phyloP scores from a whole-genome alignment of 495 filamentous ascomycete species.

The Xylona heveae region DNA sequence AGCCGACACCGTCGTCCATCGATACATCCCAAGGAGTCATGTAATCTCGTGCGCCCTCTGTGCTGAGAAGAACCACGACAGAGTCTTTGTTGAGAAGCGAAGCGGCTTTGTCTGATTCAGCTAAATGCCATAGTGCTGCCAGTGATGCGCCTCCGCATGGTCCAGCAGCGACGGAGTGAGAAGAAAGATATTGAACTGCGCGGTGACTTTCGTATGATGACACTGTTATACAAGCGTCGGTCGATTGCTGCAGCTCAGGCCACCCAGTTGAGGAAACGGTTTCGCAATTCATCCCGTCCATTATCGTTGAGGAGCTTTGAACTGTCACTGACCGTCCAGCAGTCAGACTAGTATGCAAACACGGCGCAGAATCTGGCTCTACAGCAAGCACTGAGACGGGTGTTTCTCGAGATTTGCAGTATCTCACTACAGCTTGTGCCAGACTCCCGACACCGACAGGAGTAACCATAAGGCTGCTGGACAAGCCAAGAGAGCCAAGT shows the following conservation, averaged over 20 bases:
- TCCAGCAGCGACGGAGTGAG: slow-evolving; percentile 25
- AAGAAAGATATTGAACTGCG: slow-evolving; percentile 26
- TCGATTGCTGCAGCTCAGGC: slow-evolving; percentile 28
- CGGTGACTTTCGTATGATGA: slow-evolving; percentile 31
- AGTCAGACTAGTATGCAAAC: slow-evolving; percentile 28
- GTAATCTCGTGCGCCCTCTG: slow-evolving; percentile 17
- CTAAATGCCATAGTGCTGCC: slow-evolving; percentile 29
- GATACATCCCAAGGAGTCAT: slow-evolving; percentile 13
- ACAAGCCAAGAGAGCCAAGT: slow-evolving; percentile 13
- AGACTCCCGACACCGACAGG: slow-evolving; percentile 47
- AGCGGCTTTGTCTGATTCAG: slow-evolving; percentile 9
- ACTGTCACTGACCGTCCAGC: slow-evolving; percentile 21
- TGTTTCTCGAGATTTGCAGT: slow-evolving; percentile 26
- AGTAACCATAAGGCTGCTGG: slow-evolving; percentile 22
- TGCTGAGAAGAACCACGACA: slow-evolving; percentile 27
- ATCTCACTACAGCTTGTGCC: slow-evolving; percentile 33
- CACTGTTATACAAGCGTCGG: slow-evolving; percentile 35
- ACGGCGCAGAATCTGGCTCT: slow-evolving; percentile 41
- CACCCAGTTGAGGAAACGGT: slow-evolving; percentile 41
- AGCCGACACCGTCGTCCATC: slow-evolving; percentile 14
- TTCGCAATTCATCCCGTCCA: slow-evolving; percentile 48
- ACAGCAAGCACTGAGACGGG: slow-evolving; percentile 29
- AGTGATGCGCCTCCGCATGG: slow-evolving; percentile 44
- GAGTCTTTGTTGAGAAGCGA: slow-evolving; percentile 20
- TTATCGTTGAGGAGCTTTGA: slow-evolving; percentile 32